Conservation (phyloP, 805 yeast genomes). For the Spathaspora sp. region DNA sequence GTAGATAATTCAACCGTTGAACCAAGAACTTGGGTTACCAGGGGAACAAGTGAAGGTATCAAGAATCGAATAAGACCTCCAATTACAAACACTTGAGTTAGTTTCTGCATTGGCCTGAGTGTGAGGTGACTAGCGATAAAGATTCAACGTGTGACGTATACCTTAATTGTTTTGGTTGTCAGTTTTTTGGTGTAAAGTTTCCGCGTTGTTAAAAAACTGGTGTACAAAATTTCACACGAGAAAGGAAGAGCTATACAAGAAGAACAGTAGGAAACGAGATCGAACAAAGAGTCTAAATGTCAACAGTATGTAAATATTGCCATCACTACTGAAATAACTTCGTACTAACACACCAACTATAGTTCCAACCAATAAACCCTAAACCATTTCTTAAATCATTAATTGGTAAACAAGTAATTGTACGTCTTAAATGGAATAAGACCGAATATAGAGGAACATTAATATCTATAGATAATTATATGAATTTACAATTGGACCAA, state of each 20-base stretch:
- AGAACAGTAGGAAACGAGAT: not conserved
- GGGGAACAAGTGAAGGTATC: constrained; percentile 33
- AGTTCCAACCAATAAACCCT: constrained; percentile 64
- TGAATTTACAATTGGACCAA: constrained; percentile 76
- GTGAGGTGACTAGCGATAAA: not conserved
- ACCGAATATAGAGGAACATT: constrained; percentile 83
- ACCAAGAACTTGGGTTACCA: constrained; percentile 21
- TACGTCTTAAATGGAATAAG: constrained; percentile 84
- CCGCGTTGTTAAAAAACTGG: not conserved
- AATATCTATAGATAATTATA: constrained; percentile 82
- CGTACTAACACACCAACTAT: not conserved
- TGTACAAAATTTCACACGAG: not conserved
- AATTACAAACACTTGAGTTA: constrained; percentile 17
- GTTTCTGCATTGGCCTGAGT: constrained; percentile 15
- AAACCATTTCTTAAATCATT: constrained; percentile 84
- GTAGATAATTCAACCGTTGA: constrained; percentile 62
- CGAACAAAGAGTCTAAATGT: not conserved
- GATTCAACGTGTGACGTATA: too few relatives aligned
- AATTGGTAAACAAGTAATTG: constrained; percentile 65
- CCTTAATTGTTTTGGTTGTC: not conserved
- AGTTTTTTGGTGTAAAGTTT: not conserved
- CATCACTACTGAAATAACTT: not conserved
- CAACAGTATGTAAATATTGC: constrained; percentile 4
- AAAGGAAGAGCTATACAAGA: not conserved
- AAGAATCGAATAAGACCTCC: constrained; percentile 33